Base-by-base conservation (phyloP, 108 stramenopile species). In the Cyclotella baltica region DNA sequence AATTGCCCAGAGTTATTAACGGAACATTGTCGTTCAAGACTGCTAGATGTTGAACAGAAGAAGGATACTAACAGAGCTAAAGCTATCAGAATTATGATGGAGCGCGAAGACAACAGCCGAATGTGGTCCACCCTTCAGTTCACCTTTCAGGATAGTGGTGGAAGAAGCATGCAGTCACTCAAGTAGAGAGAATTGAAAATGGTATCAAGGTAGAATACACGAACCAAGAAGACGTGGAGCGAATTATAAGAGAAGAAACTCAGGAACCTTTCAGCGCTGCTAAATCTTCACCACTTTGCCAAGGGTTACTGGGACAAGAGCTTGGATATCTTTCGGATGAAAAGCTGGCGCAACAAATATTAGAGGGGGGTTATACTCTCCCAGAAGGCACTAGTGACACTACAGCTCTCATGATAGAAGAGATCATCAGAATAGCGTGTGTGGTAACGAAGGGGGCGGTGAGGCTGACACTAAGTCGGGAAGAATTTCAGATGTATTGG, bases 401-500 rank as follows among this genome's bases (percentile, higher is more conserved):
- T 1, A 73, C 61, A 0, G 40, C 18, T 15, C 18, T 62, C 2
- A 13, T 73, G 0, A 5, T 64, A 2, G 52, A 55, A 4, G 36
- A 74, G 37, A 65, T 65, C 4, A 22, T 4, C 4, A 34, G 63
- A 9, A 51, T 74, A 10, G 58, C n/a, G 13, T 0, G 18, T 0
- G 13, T 11, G 10, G 23, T 64, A 23, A 11, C 6, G 8, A n/a
- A 36, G 0, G 63, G 52, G 3, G 6, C 20, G 22, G 51, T 62
- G 4, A 10, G 27, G 34, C 10, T 64, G 9, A 19, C 61, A 16
- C 48, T 64, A 30, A 36, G 13, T 1, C 29, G 57, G 29, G 50
- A 74, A 22, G 51, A 74, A 4, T 74, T 55, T 51, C 4, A 31
- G 20, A 10, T 65, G 6, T 74, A 64, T 35, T 74, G 73, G 73